Evolutionary conservation across 2,329 filamentous ascomycete species (phyloP).

Genomic region (Sordariomycetes sp.): DNA sequence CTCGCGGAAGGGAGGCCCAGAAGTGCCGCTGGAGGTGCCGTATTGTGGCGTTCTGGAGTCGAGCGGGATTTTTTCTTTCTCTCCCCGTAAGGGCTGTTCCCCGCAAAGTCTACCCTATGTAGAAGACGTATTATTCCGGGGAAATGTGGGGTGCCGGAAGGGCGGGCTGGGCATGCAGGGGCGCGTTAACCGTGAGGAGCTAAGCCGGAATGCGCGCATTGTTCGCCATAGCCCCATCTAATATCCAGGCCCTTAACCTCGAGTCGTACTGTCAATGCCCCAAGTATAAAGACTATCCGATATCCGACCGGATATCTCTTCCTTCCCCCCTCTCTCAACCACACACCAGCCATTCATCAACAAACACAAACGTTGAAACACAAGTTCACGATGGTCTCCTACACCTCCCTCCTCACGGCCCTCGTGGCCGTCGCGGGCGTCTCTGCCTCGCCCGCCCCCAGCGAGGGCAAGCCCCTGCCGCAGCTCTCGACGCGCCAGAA

Average conservation of each 20-base stretch:
- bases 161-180: not conserved
- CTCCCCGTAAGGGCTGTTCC: not conserved
- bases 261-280: not conserved
- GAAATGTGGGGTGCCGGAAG: not conserved
- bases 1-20: not conserved
- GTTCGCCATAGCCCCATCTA: not conserved
- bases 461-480: not conserved
- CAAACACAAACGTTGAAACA: not conserved
- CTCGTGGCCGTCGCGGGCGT: slow-evolving; percentile 1
- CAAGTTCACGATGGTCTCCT: slow-evolving; percentile 1
- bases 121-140: not conserved
- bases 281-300: not conserved
- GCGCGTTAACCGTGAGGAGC: not conserved
- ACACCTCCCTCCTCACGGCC: slow-evolving; percentile 1
- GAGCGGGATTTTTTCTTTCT: not conserved
- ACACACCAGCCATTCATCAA: not conserved
- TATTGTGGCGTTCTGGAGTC: not conserved
- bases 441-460: not conserved
- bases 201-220: not conserved
- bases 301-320: not conserved
- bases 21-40: not conserved
- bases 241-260: not conserved
- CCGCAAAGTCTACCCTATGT: too few species aligned
- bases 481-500: slow-evolving; percentile 3
- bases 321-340: not conserved